These are phyloP conservation scores for Ampelomyces quisqualis DNA, from an alignment of 2,329 filamentous ascomycete species.

Conservation along the genomic window DNA sequence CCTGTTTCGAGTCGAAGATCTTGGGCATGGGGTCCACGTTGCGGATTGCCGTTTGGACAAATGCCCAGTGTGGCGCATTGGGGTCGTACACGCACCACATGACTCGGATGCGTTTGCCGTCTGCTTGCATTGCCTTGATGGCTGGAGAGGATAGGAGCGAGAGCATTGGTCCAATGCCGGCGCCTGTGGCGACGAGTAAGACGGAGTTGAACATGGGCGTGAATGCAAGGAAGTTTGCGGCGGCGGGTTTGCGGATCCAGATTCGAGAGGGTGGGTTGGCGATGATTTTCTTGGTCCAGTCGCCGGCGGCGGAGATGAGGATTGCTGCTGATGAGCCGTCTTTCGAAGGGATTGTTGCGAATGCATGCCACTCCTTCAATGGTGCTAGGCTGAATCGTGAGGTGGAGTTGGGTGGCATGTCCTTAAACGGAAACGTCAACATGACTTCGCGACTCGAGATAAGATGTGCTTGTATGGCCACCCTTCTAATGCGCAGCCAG, in stretches of 20 bases:
- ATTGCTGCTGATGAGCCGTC: constrained; percentile 15
- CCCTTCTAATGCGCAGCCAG: constrained; percentile 70
- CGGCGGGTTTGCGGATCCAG: constrained; percentile 20
- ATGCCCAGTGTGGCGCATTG: constrained; percentile 14
- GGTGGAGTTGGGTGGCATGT: constrained; percentile 28
- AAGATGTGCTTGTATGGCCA: constrained; percentile 62
- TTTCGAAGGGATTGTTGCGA: constrained; percentile 36
- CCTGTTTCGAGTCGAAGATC: constrained; percentile 16
- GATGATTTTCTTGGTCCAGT: constrained; percentile 35
- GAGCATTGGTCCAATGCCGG: constrained; percentile 26
- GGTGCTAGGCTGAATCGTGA: constrained; percentile 19
- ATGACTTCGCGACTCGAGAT: constrained; percentile 72
- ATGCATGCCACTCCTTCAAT: constrained; percentile 41
- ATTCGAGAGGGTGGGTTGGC: constrained; percentile 12
- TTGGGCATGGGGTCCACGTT: constrained; percentile 12
- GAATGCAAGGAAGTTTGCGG: constrained; percentile 23
- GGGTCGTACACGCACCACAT: constrained; percentile 22
- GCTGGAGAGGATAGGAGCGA: constrained; percentile 16
- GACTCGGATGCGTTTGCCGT: constrained; percentile 10
- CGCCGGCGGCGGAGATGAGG: constrained; percentile 37
- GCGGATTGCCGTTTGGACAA: constrained; percentile 14
- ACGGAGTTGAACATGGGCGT: constrained; percentile 20
- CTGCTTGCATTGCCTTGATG: constrained; percentile 7
- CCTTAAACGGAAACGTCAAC: constrained; percentile 53
- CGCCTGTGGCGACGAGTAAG: constrained; percentile 25